These are phyloP conservation scores for Fusarium hostae DNA, from an alignment of 2,329 filamentous ascomycete species.

Conservation along the genomic window DNA sequence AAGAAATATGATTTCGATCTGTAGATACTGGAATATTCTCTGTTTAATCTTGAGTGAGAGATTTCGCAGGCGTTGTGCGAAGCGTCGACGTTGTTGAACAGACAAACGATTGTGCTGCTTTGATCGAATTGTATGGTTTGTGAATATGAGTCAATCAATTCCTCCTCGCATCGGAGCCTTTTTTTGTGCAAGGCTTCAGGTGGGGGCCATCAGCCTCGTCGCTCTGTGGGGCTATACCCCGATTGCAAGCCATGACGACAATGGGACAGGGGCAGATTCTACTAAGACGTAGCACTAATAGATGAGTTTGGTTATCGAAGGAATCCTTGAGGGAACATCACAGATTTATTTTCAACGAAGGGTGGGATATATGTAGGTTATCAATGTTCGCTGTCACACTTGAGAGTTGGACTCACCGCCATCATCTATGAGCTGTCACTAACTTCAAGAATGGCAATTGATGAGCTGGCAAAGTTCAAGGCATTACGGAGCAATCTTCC, in stretches of 20 bases:
- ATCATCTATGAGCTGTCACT: constrained; percentile 29
- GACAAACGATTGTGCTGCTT: constrained; percentile 20
- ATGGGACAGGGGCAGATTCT: constrained; percentile 10
- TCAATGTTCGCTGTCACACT: not conserved
- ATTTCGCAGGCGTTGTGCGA: constrained; percentile 4
- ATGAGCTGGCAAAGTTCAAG: constrained; percentile 27
- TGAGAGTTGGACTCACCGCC: constrained; percentile 19
- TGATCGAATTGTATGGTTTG: constrained; percentile 17
- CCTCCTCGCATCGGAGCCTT: constrained; percentile 37
- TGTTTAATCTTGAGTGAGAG: not conserved
- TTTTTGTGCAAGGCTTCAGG: constrained; percentile 45
- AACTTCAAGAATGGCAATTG: constrained; percentile 1
- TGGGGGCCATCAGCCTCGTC: constrained; percentile 40
- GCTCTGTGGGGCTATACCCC: constrained; percentile 18
- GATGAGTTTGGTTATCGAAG: not conserved
- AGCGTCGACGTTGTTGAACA: constrained; percentile 12
- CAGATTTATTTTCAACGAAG: not conserved
- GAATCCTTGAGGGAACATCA: not conserved
- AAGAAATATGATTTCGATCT: not conserved
- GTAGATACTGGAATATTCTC: not conserved
- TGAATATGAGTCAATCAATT: constrained; percentile 43
- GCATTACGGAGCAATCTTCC: not conserved
- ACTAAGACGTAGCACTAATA: not conserved
- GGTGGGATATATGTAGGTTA: constrained; percentile 1
- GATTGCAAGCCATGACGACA: constrained; percentile 31